Base-by-base conservation (phyloP, 306 rosid genomes). In the Cucumis melo region DNA sequence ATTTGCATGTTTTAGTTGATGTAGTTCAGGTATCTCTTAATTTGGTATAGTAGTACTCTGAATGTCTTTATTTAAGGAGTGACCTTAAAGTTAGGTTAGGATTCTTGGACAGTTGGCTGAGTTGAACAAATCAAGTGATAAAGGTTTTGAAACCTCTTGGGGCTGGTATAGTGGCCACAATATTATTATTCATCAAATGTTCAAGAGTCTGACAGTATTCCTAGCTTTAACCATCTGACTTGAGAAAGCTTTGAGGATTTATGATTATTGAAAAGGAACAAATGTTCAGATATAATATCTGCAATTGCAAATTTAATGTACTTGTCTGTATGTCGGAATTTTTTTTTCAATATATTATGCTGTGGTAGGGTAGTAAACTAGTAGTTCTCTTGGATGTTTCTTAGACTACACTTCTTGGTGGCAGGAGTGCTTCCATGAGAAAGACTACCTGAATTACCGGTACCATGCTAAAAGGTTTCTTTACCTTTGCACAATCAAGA, bases 361-460 rank as follows among this genome's bases (percentile, higher is more conserved):
- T 8, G 42, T 62, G 12, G 44, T 63, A 27, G 29, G 29, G 29
- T 27, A 27, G 29, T 27, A 27, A 27, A 27, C 29, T 27, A 32
- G 4, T 32, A 63, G 23, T 36, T 16, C n/a, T 63, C 68, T 75
- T 77, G 46, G 62, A 21, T 81, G 3, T 62, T 44, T 29, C 60
- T 68, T 41, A 1, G 46, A 24, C 29, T 29, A 27, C 23, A 50
- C 48, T 44, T 80, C 63, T 70, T 64, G 23, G 67, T 81, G 79
- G 73, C 83, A 94, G 99, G 97, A 89, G 79, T 89, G 96, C 82
- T 91, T 94, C 79, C 93, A 80, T 6, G 97, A 90, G 91, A 94
- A 94, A 81, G 98, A 94, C 78, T 94, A 94, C 84, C 84, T 94
- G 77, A 94, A 94, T 86, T 86, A 92, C 75, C 84, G 97, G 55